These are phyloP conservation scores for Phanerochaete carnosa DNA, from an alignment of 768 basidiomycete species.

Conservation along the genomic window DNA sequence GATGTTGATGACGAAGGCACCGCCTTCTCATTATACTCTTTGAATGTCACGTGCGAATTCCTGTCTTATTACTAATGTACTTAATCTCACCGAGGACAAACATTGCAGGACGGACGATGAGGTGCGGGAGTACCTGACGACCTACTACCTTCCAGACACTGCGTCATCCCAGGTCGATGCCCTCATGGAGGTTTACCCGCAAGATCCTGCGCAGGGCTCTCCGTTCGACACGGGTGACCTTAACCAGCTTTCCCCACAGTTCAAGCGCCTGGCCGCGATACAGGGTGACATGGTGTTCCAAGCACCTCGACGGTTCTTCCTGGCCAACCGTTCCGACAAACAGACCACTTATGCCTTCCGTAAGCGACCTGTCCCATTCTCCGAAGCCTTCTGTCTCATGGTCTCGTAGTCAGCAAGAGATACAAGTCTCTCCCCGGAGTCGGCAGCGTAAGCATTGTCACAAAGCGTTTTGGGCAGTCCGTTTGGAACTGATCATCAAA, in stretches of 20 bases:
- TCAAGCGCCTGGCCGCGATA: constrained; percentile 27
- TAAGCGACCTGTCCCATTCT: constrained; percentile 2
- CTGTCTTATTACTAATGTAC: background rate
- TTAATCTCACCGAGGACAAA: background rate
- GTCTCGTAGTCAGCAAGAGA: constrained; percentile 9
- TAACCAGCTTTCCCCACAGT: constrained; percentile 42
- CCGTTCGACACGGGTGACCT: constrained; percentile 46
- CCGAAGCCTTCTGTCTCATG: background rate
- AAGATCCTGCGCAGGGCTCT: constrained; percentile 41
- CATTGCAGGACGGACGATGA: constrained; percentile 19
- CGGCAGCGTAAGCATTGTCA: background rate
- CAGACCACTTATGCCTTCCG: constrained; percentile 18
- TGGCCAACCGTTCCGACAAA: constrained; percentile 13
- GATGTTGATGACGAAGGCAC: constrained; percentile 55
- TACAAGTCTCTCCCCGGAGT: background rate
- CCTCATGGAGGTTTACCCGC: constrained; percentile 20
- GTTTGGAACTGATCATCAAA: background rate
- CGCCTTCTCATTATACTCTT: constrained; percentile 23
- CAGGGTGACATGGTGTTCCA: constrained; percentile 25
- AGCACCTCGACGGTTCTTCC: constrained; percentile 22
- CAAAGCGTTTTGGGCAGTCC: background rate
- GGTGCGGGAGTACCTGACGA: constrained; percentile 12
- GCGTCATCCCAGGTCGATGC: constrained; percentile 10
- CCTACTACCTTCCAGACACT: constrained; percentile 22
- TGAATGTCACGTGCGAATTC: constrained; percentile 26